Percentiles rank a stretch among this genome's conserved stretches.
Evolutionary conservation across 2,329 filamentous ascomycete genomes (phyloP).

Genomic region (Zelopaecilomyces penicillatus): DNA sequence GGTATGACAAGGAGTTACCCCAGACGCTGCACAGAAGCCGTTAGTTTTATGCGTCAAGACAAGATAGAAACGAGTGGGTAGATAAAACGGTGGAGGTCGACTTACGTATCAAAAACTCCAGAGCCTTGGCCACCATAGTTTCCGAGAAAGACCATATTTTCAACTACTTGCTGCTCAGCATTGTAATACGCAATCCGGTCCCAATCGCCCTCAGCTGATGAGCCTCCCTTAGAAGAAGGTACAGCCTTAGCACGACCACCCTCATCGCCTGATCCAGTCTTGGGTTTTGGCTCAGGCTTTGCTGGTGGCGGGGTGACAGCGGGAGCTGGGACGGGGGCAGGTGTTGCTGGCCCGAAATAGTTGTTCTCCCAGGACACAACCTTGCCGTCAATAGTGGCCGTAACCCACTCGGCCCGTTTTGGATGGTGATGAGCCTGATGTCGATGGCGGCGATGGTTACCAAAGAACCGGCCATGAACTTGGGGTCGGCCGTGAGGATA

Average conservation of each 20-base stretch:
- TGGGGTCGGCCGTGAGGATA: slow-evolving; percentile 31
- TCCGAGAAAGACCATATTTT: slow-evolving; percentile 40
- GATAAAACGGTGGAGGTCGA: slow-evolving; percentile 2
- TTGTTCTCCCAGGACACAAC: slow-evolving; percentile 51
- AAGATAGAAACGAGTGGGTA: background rate
- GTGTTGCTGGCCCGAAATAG: slow-evolving; percentile 33
- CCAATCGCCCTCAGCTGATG: slow-evolving; percentile 23
- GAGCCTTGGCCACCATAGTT: slow-evolving; percentile 38
- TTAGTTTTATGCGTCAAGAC: background rate
- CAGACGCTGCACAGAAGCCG: slow-evolving; percentile 23
- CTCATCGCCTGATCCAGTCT: slow-evolving; percentile 1
- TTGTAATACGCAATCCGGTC: slow-evolving; percentile 38
- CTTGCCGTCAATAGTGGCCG: slow-evolving; percentile 50
- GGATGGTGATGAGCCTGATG: slow-evolving; percentile 39
- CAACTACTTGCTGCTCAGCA: slow-evolving; percentile 27
- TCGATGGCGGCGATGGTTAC: background rate
- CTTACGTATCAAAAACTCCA: slow-evolving; percentile 36
- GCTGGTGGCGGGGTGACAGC: slow-evolving; percentile 9
- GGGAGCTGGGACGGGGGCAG: slow-evolving; percentile 11
- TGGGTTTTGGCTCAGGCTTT: slow-evolving; percentile 3
- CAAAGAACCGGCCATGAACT: background rate
- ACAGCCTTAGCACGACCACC: slow-evolving; percentile 3
- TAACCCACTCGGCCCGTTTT: slow-evolving; percentile 45
- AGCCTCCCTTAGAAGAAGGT: slow-evolving; percentile 2
- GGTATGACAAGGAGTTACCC: slow-evolving; percentile 38